Percentiles rank a stretch among this genome's conserved stretches.
Evolutionary conservation across 805 yeast genomes (phyloP).

Genomic region (Lipomyces spencermartinsiae): DNA sequence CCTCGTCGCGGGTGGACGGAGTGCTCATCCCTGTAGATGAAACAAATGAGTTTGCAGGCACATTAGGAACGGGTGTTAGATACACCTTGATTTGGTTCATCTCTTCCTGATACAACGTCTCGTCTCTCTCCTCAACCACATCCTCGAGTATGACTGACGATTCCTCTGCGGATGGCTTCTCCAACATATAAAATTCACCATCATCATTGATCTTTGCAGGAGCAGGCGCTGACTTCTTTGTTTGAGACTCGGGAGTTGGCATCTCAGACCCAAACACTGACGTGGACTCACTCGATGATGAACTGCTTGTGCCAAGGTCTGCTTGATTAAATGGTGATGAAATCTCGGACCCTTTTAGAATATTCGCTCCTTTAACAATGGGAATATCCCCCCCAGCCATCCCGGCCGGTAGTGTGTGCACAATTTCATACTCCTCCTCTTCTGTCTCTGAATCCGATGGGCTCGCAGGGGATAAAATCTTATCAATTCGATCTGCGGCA

Average conservation of each 20-base stretch:
- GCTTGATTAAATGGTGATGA: not conserved
- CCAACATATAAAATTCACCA: conserved; percentile 21
- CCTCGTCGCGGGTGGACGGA: conserved; percentile 16
- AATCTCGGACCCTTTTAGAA: not conserved
- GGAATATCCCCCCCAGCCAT: too few relatives aligned
- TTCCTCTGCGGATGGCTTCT: conserved; percentile 5
- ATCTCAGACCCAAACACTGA: not conserved
- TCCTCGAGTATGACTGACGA: conserved; percentile 11
- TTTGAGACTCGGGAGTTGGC: not conserved
- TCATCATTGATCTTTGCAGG: conserved; percentile 16
- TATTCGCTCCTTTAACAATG: not conserved
- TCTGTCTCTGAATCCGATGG: conserved; percentile 29
- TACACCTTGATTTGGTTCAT: conserved; percentile 15
- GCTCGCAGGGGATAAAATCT: conserved; percentile 33
- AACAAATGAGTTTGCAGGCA: not conserved
- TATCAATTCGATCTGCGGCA: conserved; percentile 41
- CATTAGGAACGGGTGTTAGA: not conserved
- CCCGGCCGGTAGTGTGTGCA: not conserved
- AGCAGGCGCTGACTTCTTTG: not conserved
- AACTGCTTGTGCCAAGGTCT: not conserved
- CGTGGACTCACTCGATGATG: conserved; percentile 3
- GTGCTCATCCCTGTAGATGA: not conserved
- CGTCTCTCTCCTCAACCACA: conserved; percentile 24
- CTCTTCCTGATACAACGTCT: conserved; percentile 23
- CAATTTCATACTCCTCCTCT: conserved; percentile 24